These are phyloP conservation scores for Auriculariales sp. DNA, from an alignment of 768 basidiomycete genomes.

Conservation along the genomic window DNA sequence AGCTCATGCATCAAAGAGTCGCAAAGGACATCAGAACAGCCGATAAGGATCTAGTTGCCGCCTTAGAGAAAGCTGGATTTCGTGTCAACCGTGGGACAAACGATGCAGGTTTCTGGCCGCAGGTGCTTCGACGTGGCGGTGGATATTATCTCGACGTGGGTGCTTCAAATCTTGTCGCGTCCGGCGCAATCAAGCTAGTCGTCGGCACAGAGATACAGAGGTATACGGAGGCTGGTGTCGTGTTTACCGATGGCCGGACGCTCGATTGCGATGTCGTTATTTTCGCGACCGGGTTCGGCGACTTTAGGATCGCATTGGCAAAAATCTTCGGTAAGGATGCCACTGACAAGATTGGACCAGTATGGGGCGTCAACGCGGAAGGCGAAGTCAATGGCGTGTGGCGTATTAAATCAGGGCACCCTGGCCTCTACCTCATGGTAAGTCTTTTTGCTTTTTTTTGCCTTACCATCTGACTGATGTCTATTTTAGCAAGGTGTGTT, in stretches of 20 bases:
- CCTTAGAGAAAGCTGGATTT: constrained; percentile 43
- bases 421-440: constrained; percentile 38
- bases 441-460: background rate
- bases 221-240: constrained; percentile 28
- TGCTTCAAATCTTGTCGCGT: constrained; percentile 43
- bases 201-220: constrained; percentile 35
- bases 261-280: constrained; percentile 40
- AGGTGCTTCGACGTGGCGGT: constrained; percentile 34
- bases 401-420: constrained; percentile 35
- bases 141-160: constrained; percentile 60
- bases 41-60: constrained; percentile 43
- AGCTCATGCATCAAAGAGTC: constrained; percentile 21
- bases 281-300: constrained; percentile 43
- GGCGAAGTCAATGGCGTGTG: constrained; percentile 41
- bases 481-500: no score
- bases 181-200: constrained; percentile 60
- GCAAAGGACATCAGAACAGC: constrained; percentile 32
- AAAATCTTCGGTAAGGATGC: constrained; percentile 34
- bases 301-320: constrained; percentile 23
- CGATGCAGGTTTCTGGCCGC: constrained; percentile 33
- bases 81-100: constrained; percentile 34
- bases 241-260: constrained; percentile 33
- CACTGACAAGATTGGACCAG: constrained; percentile 28
- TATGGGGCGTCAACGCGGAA: constrained; percentile 55
- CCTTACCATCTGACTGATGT: no score